Conservation (phyloP, 108 stramenopile genomes). For the Cyclotella choctawhatcheeana region DNA sequence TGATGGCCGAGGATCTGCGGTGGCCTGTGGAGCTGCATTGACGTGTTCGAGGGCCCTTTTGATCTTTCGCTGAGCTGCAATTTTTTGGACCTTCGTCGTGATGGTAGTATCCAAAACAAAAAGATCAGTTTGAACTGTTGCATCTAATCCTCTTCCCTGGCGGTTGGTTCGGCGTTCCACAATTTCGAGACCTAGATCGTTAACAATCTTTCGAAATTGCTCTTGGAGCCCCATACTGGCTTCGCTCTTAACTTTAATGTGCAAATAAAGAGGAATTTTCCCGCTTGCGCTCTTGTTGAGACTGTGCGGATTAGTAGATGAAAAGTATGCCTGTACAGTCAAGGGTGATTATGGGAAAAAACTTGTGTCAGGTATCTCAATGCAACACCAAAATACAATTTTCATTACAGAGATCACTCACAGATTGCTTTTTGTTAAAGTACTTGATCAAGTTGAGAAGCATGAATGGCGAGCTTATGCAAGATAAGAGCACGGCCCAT, state of each 20-base stretch:
- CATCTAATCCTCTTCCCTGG: slow-evolving; percentile 16
- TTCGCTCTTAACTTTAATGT: slow-evolving; percentile 40
- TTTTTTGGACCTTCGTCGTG: slow-evolving; percentile 6
- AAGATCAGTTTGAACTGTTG: slow-evolving; percentile 26
- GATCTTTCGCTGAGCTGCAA: slow-evolving; percentile 12
- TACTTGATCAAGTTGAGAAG: slow-evolving; percentile 41
- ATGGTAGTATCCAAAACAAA: slow-evolving; percentile 13
- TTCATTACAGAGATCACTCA: too few relatives aligned
- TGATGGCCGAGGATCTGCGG: too few relatives aligned
- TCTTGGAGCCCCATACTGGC: slow-evolving; percentile 53
- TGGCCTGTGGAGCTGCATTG: neutral
- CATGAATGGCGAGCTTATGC: slow-evolving; percentile 45
- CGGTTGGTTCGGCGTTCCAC: slow-evolving; percentile 45
- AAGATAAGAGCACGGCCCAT: slow-evolving; percentile 46
- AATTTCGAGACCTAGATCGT: slow-evolving; percentile 42
- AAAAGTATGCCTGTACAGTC: slow-evolving; percentile 28
- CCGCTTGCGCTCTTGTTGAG: slow-evolving; percentile 31
- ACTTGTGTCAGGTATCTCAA: too few relatives aligned
- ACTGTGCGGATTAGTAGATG: slow-evolving; percentile 31
- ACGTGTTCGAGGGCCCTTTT: neutral
- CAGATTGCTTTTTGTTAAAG: slow-evolving; percentile 57
- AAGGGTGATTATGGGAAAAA: too few relatives aligned
- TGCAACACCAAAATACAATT: too few relatives aligned
- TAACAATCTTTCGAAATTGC: slow-evolving; percentile 28
- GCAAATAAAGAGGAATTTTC: slow-evolving; percentile 34